Percentiles rank a stretch among this genome's conserved stretches.
phyloP scores from a whole-genome alignment of 371 early-diverging fungal genomes.

The Amoeboaphelidium occidentale region DNA sequence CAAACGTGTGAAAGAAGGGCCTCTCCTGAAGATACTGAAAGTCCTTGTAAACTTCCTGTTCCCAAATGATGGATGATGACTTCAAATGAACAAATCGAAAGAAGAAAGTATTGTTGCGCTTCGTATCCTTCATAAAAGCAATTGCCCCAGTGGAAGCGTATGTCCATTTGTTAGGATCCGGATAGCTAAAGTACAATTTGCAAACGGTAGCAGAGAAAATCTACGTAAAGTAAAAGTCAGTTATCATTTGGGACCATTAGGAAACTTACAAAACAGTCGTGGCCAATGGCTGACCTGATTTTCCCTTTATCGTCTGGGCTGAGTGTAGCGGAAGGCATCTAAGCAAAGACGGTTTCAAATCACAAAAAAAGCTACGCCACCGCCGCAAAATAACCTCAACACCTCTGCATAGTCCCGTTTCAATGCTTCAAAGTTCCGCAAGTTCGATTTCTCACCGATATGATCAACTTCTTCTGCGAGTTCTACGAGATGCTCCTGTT shows the following conservation, averaged over 20 bases:
- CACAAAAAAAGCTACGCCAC: too few relatives aligned
- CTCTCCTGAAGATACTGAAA: not conserved
- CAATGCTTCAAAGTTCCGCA: too few relatives aligned
- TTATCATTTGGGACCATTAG: too few relatives aligned
- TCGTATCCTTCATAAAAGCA: not conserved
- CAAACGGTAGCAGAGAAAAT: not conserved
- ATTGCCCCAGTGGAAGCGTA: not conserved
- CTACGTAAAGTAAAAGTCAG: too few relatives aligned
- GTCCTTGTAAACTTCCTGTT: not conserved
- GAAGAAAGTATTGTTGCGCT: not conserved
- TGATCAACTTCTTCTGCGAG: too few relatives aligned
- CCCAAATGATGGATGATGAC: not conserved
- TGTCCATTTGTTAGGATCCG: not conserved
- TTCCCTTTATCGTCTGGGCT: not conserved
- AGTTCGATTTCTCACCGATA: too few relatives aligned
- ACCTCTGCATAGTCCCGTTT: too few relatives aligned
- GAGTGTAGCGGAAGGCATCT: not conserved
- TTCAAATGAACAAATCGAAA: not conserved
- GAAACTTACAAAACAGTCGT: too few relatives aligned
- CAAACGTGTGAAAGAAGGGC: slow-evolving; percentile 1
- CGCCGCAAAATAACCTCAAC: too few relatives aligned
- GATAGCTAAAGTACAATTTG: not conserved
- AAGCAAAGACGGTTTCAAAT: too few relatives aligned
- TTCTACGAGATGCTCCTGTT: too few relatives aligned
- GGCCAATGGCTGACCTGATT: not conserved